Evolutionary conservation across 2,329 filamentous ascomycete genomes (phyloP), one percentile per base, ranked within the genome.

Genomic region (Arthrinium puccinioides): DNA sequence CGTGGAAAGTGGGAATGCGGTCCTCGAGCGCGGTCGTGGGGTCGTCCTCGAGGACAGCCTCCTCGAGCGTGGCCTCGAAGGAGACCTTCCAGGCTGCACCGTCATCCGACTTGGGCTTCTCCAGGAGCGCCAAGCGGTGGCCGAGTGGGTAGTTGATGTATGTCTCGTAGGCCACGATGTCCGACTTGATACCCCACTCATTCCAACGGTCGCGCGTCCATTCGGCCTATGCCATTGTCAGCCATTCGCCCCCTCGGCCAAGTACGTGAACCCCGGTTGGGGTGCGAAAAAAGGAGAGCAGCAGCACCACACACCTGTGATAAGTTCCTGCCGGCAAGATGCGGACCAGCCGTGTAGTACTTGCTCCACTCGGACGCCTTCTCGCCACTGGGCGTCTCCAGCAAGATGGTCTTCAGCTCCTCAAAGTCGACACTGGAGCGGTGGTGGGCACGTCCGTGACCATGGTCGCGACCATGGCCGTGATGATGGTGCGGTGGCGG

Each of bases 1-100:
- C 92, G 55, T 97, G 90, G 66, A 97, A 97, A 0, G 84, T 90
- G 1, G 90, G 88, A 18, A 97, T 74, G 21, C 87, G 72, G 51
- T 88, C 74, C 9, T 74, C 62, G 31, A 87, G 66, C 16, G 79
- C 74, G 14, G 80, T 87, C 0, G 88, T 94, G 4, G 79, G 74
- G 56, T 98, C 92, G 36, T 94, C 82, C 0, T 87, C 72, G 5
- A 97, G 66, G 2, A 90, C 72, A 53, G 94, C 87, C 59, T 98
- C 92, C 49, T 85, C 79, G 27, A 97, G 64, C 2, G 77, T 81
- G 1, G 89, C 90, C 54, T 88, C 79, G 52, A 82, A 94, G n/a
- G 74, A 70, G 20, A 89, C 70, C 36, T 75, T 70, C 68, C 77
- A 82, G n/a, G n/a, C n/a, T n/a, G n/a, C n/a, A n/a, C n/a, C n/a